A percentile compares a stretch with the other conserved stretches of the same genome.
Evolutionary conservation across 208 protist species (phyloP).

Genomic region (Trypanosomatidae sp.): DNA sequence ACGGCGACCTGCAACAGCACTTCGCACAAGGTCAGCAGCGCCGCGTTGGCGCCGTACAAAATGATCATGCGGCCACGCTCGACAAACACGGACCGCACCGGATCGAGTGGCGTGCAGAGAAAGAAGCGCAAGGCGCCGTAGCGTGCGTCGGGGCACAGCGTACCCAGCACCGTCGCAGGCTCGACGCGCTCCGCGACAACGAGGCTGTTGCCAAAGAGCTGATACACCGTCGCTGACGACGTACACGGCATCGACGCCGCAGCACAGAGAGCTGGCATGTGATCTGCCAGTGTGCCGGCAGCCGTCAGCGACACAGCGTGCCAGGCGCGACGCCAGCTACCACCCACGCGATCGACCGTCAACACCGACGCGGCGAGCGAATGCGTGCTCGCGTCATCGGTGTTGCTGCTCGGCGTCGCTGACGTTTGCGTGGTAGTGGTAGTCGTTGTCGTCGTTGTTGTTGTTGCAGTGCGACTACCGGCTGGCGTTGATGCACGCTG

Average conservation of each 20-base stretch:
- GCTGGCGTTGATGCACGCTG: neutral
- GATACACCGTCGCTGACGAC: constrained; percentile 36
- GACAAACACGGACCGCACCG: constrained; percentile 60
- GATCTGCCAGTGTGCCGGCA: constrained; percentile 15
- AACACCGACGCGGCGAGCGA: constrained; percentile 15
- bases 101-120: no score
- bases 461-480: neutral
- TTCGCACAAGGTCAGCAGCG: constrained; percentile 57
- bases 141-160: constrained; percentile 20
- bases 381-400: no score
- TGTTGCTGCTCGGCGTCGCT: neutral
- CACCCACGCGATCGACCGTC: constrained; percentile 22
- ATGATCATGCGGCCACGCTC: constrained; percentile 46
- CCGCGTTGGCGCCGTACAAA: constrained; percentile 47
- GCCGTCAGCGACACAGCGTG: constrained; percentile 10
- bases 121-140: no score
- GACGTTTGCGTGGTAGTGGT: constrained; percentile 2
- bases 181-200: constrained; percentile 29
- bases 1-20: constrained; percentile 57
- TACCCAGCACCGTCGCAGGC: constrained; percentile 12
- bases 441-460: neutral
- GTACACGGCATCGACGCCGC: constrained; percentile 21
- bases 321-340: constrained; percentile 16
- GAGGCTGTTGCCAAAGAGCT: constrained; percentile 49
- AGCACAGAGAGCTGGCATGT: constrained; percentile 27